Evolutionary conservation across 257 asterid genomes (phyloP).

Genomic region (Rubia yunnanensis): DNA sequence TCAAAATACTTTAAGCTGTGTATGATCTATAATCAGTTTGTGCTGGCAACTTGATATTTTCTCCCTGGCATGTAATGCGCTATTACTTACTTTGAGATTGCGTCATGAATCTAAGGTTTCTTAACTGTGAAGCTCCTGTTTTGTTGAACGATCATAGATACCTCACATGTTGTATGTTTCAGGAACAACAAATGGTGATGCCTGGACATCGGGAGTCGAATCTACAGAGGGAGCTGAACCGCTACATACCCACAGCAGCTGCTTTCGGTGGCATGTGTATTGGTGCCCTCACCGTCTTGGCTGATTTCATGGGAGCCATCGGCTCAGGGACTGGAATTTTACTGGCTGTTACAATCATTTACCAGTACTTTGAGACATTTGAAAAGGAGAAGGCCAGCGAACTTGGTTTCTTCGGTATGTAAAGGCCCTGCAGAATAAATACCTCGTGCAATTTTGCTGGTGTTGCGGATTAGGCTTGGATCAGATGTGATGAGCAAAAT

Average conservation of each 20-base stretch:
- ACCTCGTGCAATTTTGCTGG: too few relatives aligned
- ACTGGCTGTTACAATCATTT: slow-evolving; percentile 77
- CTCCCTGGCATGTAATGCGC: too few relatives aligned
- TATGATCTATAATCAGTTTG: too few relatives aligned
- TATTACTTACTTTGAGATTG: too few relatives aligned
- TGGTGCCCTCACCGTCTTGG: slow-evolving; percentile 83
- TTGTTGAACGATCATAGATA: too few relatives aligned
- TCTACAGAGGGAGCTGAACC: slow-evolving; percentile 78
- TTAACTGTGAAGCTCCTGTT: too few relatives aligned
- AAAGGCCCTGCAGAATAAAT: slow-evolving; percentile 6
- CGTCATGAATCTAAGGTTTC: too few relatives aligned
- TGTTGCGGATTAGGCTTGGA: too few relatives aligned
- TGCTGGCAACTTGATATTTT: too few relatives aligned
- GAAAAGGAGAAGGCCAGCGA: slow-evolving; percentile 91
- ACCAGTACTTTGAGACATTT: slow-evolving; percentile 83
- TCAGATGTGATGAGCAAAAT: neutral
- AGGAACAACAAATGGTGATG: slow-evolving; percentile 99
- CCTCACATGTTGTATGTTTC: neutral
- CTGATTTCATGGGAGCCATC: slow-evolving; percentile 90
- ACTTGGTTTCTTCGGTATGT: slow-evolving; percentile 85
- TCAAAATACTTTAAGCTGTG: too few relatives aligned
- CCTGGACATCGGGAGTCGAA: slow-evolving; percentile 90
- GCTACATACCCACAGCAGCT: slow-evolving; percentile 89
- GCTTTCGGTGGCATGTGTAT: slow-evolving; percentile 91
- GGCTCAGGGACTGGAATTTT: slow-evolving; percentile 91